Evolutionary conservation across 2,329 filamentous ascomycete genomes (phyloP).

Genomic region (Calycina marina): DNA sequence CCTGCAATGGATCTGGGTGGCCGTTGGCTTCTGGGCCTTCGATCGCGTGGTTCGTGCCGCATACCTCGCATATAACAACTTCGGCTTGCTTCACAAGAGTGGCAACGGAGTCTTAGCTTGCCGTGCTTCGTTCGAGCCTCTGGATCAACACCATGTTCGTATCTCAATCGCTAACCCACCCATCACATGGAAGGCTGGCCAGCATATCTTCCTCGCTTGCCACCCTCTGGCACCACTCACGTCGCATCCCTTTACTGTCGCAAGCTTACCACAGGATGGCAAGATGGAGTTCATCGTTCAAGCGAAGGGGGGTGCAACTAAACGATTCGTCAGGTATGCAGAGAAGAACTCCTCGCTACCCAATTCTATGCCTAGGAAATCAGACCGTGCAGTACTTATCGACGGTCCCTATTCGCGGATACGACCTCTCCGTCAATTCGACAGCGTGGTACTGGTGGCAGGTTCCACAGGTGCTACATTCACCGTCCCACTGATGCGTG

Average conservation of each 20-base stretch:
- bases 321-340: slow-evolving; percentile 34
- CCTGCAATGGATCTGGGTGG: not conserved
- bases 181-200: slow-evolving; percentile 44
- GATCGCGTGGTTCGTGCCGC: not conserved
- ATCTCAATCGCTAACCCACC: slow-evolving; percentile 40
- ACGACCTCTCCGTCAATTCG: slow-evolving; percentile 39
- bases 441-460: slow-evolving; percentile 43
- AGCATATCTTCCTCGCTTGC: slow-evolving; percentile 47
- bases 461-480: slow-evolving; percentile 49
- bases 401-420: slow-evolving; percentile 42
- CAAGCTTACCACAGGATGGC: slow-evolving; percentile 37
- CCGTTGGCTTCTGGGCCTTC: not conserved
- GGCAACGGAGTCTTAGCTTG: not conserved
- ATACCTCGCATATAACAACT: not conserved
- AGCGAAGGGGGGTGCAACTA: slow-evolving; percentile 36
- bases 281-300: slow-evolving; percentile 42
- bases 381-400: slow-evolving; percentile 29
- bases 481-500: slow-evolving; percentile 37
- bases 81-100: not conserved
- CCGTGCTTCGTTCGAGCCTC: slow-evolving; percentile 24
- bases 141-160: slow-evolving; percentile 39
- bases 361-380: slow-evolving; percentile 8
- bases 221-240: slow-evolving; percentile 41
- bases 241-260: slow-evolving; percentile 50
- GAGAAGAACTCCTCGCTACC: slow-evolving; percentile 25